These are phyloP conservation scores for Stachybotrys chlorohalonatus DNA, from an alignment of 2,329 filamentous ascomycete genomes.

Conservation along the genomic window DNA sequence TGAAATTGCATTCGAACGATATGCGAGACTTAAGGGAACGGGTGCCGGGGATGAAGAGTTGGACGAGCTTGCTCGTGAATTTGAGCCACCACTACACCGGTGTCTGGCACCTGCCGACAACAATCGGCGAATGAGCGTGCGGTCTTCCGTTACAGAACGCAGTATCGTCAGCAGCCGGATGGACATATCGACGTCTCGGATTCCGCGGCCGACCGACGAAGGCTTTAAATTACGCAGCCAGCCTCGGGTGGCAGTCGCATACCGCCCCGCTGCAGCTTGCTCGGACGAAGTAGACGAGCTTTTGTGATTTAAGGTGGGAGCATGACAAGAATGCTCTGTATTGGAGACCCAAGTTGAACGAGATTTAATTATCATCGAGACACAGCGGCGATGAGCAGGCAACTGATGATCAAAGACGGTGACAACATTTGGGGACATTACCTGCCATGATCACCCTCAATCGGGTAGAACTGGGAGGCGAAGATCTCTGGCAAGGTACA, in stretches of 20 bases:
- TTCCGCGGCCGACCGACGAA: not conserved
- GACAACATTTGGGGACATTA: too few relatives aligned
- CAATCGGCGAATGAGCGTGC: conserved; percentile 15
- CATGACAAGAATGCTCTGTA: too few relatives aligned
- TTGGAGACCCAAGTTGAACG: too few relatives aligned
- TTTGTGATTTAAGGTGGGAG: conserved; percentile 12
- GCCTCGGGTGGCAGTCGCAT: conserved; percentile 12
- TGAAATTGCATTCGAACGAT: conserved; percentile 23
- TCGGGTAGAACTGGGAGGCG: too few relatives aligned
- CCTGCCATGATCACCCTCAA: too few relatives aligned
- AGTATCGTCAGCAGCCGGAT: not conserved
- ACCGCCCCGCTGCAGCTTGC: conserved; percentile 12
- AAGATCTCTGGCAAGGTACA: not conserved
- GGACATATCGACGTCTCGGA: not conserved
- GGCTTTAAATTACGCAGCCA: not conserved
- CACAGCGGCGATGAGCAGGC: too few relatives aligned
- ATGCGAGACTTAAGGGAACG: conserved; percentile 12
- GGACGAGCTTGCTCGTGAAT: conserved; percentile 20
- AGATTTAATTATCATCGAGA: too few relatives aligned
- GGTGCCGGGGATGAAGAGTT: conserved; percentile 9
- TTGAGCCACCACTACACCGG: conserved; percentile 3
- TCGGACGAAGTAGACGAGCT: conserved; percentile 25
- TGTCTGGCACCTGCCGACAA: conserved; percentile 15
- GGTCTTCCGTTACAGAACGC: not conserved
- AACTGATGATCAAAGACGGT: too few relatives aligned